Evolutionary conservation across 2,329 filamentous ascomycete species (phyloP).

Genomic region (Chaetomiaceae sp.): DNA sequence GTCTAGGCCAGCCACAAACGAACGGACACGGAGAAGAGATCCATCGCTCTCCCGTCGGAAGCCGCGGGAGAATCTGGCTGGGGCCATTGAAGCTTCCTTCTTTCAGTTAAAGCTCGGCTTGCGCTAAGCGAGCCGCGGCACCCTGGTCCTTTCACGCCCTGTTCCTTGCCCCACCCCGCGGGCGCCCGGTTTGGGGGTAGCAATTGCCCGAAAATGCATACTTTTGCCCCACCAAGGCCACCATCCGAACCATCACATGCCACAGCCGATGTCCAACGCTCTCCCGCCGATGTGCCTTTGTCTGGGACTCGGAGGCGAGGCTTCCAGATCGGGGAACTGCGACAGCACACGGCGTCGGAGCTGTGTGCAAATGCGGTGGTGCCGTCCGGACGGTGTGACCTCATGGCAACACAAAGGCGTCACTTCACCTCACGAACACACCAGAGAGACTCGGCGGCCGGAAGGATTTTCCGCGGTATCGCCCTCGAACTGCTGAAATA

Average conservation of each 20-base stretch:
- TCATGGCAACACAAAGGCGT: too few relatives aligned
- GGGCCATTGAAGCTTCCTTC: not conserved
- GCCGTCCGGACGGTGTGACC: not conserved
- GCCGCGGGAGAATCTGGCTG: not conserved
- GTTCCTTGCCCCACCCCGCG: slow-evolving; percentile 10
- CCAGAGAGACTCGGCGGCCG: too few relatives aligned
- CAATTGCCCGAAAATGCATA: not conserved
- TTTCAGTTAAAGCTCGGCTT: not conserved
- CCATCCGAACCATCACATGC: slow-evolving; percentile 24
- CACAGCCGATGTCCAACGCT: not conserved
- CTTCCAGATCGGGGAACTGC: not conserved
- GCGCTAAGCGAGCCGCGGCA: not conserved
- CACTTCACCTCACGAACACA: too few relatives aligned
- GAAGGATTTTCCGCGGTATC: too few relatives aligned
- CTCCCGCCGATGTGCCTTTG: not conserved
- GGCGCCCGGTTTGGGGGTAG: not conserved
- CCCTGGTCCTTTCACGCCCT: slow-evolving; percentile 7
- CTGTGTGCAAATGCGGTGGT: slow-evolving; percentile 1
- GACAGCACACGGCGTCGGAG: not conserved
- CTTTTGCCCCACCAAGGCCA: slow-evolving; percentile 12
- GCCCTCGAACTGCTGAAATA: too few relatives aligned
- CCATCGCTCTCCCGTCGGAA: too few relatives aligned
- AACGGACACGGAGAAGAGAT: not conserved
- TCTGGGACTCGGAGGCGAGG: not conserved
- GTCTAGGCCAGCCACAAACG: not conserved